These are phyloP conservation scores for Pseudoscleropodium purum DNA, from an alignment of 225 moss, liverwort and hornwort genomes.

Conservation along the genomic window DNA sequence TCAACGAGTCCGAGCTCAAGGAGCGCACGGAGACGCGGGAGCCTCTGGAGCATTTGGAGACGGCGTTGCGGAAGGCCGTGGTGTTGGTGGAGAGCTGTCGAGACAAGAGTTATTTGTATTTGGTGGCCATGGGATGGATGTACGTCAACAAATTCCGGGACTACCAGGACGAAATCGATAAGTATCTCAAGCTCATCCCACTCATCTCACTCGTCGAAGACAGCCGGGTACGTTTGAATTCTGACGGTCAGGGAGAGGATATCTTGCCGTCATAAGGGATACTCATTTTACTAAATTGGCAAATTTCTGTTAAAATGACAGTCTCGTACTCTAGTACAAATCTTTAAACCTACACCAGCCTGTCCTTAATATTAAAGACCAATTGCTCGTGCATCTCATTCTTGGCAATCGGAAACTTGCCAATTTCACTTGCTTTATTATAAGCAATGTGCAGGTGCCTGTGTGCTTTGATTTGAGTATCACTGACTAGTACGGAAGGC, in stretches of 20 bases:
- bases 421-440: not conserved
- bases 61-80: constrained; percentile 61
- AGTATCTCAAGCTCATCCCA: constrained; percentile 79
- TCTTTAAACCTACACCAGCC: not conserved
- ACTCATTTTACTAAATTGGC: not conserved
- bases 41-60: constrained; percentile 82
- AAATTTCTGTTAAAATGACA: not conserved
- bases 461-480: not conserved
- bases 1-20: constrained; percentile 65
- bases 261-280: not conserved
- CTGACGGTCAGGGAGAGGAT: not conserved
- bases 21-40: constrained; percentile 69
- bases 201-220: constrained; percentile 89
- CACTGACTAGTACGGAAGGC: not conserved
- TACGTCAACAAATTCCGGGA: constrained; percentile 86
- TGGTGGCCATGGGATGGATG: constrained; percentile 96
- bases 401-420: not conserved
- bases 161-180: constrained; percentile 86
- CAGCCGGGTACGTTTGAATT: constrained; percentile 15
- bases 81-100: constrained; percentile 80
- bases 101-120: constrained; percentile 89
- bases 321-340: not conserved
- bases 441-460: not conserved
- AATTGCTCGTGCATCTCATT: not conserved
- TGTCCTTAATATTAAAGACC: not conserved